phyloP scores from a whole-genome alignment of 78 protist genomes.

The Dictyostelium firmibasis region DNA sequence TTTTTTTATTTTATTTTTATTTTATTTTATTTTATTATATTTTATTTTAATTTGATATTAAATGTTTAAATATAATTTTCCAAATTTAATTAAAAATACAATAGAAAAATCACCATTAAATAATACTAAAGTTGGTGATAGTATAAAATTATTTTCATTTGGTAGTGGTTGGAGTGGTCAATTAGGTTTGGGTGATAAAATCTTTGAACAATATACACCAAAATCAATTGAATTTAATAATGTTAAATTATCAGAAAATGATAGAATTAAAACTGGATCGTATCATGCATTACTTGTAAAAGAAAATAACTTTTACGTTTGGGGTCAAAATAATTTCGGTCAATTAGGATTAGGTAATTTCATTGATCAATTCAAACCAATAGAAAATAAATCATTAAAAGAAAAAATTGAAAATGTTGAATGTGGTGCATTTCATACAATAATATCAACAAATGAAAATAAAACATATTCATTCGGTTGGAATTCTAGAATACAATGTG shows the following conservation, averaged over 20 bases:
- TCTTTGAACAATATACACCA: slow-evolving; percentile 17
- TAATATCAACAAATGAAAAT: slow-evolving; percentile 5
- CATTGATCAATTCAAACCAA: not conserved
- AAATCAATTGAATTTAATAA: not conserved
- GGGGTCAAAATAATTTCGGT: slow-evolving; percentile 61
- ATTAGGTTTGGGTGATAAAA: slow-evolving; percentile 6
- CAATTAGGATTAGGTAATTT: slow-evolving; percentile 24
- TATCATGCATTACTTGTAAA: slow-evolving; percentile 36
- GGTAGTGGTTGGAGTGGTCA: slow-evolving; percentile 50
- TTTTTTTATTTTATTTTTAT: too few species aligned
- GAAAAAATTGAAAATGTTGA: not conserved
- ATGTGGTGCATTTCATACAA: slow-evolving; percentile 56
- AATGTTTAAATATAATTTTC: not conserved
- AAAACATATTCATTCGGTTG: slow-evolving; percentile 67
- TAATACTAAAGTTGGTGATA: not conserved
- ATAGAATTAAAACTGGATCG: slow-evolving; percentile 34
- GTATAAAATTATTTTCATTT: slow-evolving; percentile 11
- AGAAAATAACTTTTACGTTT: slow-evolving; percentile 3
- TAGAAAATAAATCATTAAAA: not conserved
- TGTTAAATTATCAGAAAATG: not conserved
- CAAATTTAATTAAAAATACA: not conserved
- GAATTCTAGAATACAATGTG: slow-evolving; percentile 44
- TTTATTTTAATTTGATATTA: not conserved
- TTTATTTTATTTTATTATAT: not conserved
- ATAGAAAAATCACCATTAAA: not conserved